Evolutionary conservation across 2,329 filamentous ascomycete species (phyloP).

Genomic region (Verticillium nubilum): DNA sequence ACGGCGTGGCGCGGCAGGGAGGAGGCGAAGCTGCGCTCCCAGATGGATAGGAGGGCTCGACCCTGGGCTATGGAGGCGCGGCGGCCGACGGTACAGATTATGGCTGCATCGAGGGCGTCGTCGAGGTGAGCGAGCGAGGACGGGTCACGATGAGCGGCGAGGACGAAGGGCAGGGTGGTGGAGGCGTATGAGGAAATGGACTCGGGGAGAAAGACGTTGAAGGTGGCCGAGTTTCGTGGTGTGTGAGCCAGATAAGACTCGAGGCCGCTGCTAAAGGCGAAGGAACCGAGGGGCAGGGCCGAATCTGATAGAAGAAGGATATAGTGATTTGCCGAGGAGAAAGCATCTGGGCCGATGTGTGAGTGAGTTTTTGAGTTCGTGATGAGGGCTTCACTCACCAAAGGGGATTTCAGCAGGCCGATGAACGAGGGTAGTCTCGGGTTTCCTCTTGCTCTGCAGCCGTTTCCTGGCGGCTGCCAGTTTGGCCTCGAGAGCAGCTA

Average conservation of each 20-base stretch:
- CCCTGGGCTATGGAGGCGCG: constrained; percentile 73
- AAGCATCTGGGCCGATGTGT: not conserved
- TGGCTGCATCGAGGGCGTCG: constrained; percentile 70
- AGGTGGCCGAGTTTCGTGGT: constrained; percentile 35
- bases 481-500: constrained; percentile 50
- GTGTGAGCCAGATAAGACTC: constrained; percentile 77
- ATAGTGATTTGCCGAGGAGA: constrained; percentile 48
- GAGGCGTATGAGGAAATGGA: constrained; percentile 67
- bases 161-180: constrained; percentile 68
- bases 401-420: not conserved
- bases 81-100: constrained; percentile 73
- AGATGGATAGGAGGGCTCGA: constrained; percentile 66
- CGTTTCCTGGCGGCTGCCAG: constrained; percentile 40
- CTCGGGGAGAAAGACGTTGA: constrained; percentile 62
- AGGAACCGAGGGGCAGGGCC: constrained; percentile 76
- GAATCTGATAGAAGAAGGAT: constrained; percentile 76
- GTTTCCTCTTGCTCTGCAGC: constrained; percentile 24
- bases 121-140: constrained; percentile 52
- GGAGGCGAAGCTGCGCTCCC: constrained; percentile 63
- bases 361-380: constrained; percentile 8
- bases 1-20: constrained; percentile 20
- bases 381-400: constrained; percentile 9
- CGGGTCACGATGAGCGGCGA: constrained; percentile 59
- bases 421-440: not conserved
- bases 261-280: constrained; percentile 77